These are phyloP conservation scores for Coemansia sp. DNA, from an alignment of 192 early-diverging fungal species.

Conservation along the genomic window DNA sequence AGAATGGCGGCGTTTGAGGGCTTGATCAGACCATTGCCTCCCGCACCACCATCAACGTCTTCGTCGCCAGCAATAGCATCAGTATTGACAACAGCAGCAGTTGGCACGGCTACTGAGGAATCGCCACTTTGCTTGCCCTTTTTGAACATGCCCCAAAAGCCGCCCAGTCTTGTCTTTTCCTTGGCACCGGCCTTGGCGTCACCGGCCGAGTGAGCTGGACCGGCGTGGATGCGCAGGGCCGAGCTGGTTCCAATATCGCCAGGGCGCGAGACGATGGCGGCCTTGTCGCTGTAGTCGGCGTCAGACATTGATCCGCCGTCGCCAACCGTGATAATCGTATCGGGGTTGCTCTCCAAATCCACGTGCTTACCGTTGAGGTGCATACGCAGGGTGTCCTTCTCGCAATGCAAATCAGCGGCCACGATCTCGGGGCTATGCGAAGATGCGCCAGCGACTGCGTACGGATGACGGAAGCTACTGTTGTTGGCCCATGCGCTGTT, in stretches of 20 bases:
- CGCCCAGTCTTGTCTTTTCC: conserved; percentile 14
- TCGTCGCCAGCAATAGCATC: not conserved
- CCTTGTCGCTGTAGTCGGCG: conserved; percentile 36
- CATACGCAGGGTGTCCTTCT: conserved; percentile 46
- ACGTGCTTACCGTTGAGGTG: conserved; percentile 39
- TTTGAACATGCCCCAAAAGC: conserved; percentile 24
- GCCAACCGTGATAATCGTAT: conserved; percentile 42
- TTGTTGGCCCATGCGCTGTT: conserved; percentile 20
- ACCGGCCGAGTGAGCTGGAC: not conserved
- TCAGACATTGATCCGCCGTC: conserved; percentile 25
- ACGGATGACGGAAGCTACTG: not conserved
- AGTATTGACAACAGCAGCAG: not conserved
- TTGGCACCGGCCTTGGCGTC: not conserved
- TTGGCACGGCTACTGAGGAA: not conserved
- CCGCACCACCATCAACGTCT: not conserved
- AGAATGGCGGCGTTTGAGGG: conserved; percentile 46
- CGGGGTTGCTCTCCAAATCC: conserved; percentile 53
- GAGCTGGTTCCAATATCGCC: conserved; percentile 4
- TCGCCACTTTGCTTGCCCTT: conserved; percentile 4
- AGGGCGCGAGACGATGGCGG: conserved; percentile 17
- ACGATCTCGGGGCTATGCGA: not conserved
- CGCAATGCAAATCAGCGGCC: not conserved
- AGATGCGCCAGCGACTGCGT: not conserved
- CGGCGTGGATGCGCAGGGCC: conserved; percentile 4
- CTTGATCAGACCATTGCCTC: conserved; percentile 15